Base-by-base conservation (phyloP, 768 basidiomycete species). In the Saitozyma podzolica region DNA sequence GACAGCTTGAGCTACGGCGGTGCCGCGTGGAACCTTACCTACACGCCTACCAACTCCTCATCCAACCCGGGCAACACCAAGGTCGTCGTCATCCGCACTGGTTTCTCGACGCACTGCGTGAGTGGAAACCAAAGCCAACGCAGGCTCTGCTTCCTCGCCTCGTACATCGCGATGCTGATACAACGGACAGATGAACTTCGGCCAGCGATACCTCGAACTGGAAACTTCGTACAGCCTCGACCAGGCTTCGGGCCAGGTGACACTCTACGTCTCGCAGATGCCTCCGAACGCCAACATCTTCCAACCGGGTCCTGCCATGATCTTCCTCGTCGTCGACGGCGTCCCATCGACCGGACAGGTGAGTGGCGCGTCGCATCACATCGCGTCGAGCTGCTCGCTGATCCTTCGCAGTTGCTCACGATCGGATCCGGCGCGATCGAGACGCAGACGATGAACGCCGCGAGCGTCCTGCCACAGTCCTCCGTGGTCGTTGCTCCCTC, bases 191-290 rank as follows among this genome's bases (percentile, higher is more conserved):
- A 74, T 90, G 67, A 80, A 80, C 69, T 83, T 84, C 80, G 85
- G 89, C 83, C 90, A 92, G 78, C 84, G 92, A 10, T 84, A 84
- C 60, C 72, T 94, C 62, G 88, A 94, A 80, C 85, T 96, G 58
- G 88, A 91, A 77, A 89, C 85, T 72, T 90, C 92, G 0, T 95
- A 87, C 81, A 89, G 87, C 0, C 88, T 91, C 61, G 85, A 89
- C 74, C 74, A 71, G 6, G 86, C 92, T 62, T 65, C 67, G n/a
- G 89, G 90, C n/a, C 85, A 88, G 11, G 87, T 91, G 66, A 85
- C 84, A 14, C 81, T 96, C 4, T 87, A 94, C 79, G 89, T 90
- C 56, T 81, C 89, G 1, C 94, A 94, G 75, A 84, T 86, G 19
- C 91, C 91, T 0, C 82, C 94, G 11, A 89, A 91, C 77, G 49